Conservation (phyloP, 176 grass and related monocot species). For the Ananas comosus region DNA sequence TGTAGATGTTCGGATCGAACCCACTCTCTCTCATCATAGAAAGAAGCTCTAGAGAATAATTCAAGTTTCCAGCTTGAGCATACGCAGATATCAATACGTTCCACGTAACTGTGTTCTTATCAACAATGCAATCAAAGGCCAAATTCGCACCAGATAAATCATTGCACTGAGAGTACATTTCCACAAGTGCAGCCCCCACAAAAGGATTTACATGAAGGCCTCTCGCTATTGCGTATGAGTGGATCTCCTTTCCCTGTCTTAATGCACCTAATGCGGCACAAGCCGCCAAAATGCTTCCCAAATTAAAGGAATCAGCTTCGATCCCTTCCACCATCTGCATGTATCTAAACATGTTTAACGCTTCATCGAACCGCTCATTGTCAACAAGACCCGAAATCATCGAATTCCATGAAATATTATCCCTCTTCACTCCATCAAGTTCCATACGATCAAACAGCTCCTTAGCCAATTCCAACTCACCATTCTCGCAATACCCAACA, state of each 20-base stretch:
- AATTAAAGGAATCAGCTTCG: slow-evolving; percentile 18
- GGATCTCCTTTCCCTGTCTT: slow-evolving; percentile 21
- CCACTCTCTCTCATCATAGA: slow-evolving; percentile 17
- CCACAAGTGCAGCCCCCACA: slow-evolving; percentile 21
- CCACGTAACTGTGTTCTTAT: slow-evolving; percentile 21
- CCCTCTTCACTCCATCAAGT: slow-evolving; percentile 20
- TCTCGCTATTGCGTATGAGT: slow-evolving; percentile 19
- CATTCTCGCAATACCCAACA: slow-evolving; percentile 19
- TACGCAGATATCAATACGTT: slow-evolving; percentile 21
- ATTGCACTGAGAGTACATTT: slow-evolving; percentile 17
- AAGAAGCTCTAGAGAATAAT: slow-evolving; percentile 12
- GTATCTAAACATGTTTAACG: slow-evolving; percentile 21
- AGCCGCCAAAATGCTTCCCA: slow-evolving; percentile 15
- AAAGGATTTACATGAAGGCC: slow-evolving; percentile 19
- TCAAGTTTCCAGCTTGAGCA: slow-evolving; percentile 16
- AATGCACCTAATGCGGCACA: slow-evolving; percentile 20
- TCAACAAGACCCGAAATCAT: slow-evolving; percentile 31
- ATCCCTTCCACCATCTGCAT: slow-evolving; percentile 20
- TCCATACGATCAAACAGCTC: slow-evolving; percentile 23
- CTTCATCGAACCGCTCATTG: slow-evolving; percentile 20
- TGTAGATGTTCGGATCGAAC: slow-evolving; percentile 26
- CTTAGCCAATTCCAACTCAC: slow-evolving; percentile 18
- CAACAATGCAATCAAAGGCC: slow-evolving; percentile 7
- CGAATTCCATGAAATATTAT: slow-evolving; percentile 26
- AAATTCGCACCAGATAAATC: slow-evolving; percentile 18